phyloP scores from a whole-genome alignment of 441 rosid genomes.

The Flueggea neowawraea region DNA sequence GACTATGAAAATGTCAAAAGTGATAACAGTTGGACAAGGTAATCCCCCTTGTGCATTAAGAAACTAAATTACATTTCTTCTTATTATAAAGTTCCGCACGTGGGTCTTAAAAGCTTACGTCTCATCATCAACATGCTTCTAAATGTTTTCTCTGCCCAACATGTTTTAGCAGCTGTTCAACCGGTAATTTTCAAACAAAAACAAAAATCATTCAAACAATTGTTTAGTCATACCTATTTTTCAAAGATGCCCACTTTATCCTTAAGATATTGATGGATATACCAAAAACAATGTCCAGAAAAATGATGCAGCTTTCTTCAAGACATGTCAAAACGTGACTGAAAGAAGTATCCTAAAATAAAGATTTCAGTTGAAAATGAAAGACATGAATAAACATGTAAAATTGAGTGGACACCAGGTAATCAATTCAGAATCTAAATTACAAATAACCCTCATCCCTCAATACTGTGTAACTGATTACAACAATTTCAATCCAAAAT shows the following conservation, averaged over 20 bases:
- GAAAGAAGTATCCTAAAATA: slow-evolving; percentile 8
- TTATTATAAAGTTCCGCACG: not conserved
- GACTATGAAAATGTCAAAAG: not conserved
- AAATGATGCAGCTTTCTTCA: slow-evolving; percentile 48
- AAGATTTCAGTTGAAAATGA: slow-evolving; percentile 2
- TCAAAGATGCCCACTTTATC: slow-evolving; percentile 30
- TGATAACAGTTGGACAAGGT: not conserved
- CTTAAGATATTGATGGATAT: slow-evolving; percentile 56
- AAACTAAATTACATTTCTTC: not conserved
- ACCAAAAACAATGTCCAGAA: slow-evolving; percentile 62
- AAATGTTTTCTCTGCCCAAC: not conserved
- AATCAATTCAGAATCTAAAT: too few species aligned
- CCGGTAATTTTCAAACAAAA: not conserved
- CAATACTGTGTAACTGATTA: too few species aligned
- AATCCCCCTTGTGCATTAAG: not conserved
- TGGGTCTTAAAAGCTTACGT: not conserved
- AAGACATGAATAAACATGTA: not conserved
- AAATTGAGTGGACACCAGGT: too few species aligned
- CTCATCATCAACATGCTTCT: not conserved
- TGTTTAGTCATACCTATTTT: slow-evolving; percentile 40
- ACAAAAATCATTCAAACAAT: not conserved
- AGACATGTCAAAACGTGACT: slow-evolving; percentile 40
- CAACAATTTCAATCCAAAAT: not conserved
- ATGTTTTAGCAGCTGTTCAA: not conserved
- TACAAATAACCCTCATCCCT: too few species aligned